Evolutionary conservation across 2,329 filamentous ascomycete genomes (phyloP), one percentile per base, ranked within the genome.

Genomic region (Aplosporella prunicola): DNA sequence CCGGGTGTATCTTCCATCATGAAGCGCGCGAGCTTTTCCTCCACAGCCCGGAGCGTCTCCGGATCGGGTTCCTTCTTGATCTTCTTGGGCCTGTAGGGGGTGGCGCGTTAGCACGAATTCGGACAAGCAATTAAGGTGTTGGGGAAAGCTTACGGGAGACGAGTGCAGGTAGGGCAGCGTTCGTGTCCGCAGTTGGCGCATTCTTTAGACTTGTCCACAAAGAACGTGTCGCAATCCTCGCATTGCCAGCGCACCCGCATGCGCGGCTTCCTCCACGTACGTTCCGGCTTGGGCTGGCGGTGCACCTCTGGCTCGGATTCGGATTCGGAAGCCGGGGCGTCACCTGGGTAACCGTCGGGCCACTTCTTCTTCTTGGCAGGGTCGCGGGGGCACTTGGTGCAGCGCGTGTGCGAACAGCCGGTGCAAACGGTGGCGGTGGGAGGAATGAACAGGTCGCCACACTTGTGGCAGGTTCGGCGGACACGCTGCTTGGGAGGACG

Each of bases 361-460:
- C 80, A 83, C 51, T 80, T 81, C 50, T 74, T 68, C 51, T 72
- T 76, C 61, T 81, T 82, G 43, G 77, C 66, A 71, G 85, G 85
- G 51, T 86, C 78, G 49, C 85, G 71, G 18, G 83, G 84, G 57
- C 86, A 93, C 53, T 80, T 80, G 25, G 77, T 83, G 65, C 86
- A 93, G 37, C 84, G 78, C 35, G 70, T 57, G 57, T 93, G 87
- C 18, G 68, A 63, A 58, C 87, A 93, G 25, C 67, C 68, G 6
- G 67, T 59, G 56, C 87, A 93, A 53, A 73, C 63, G 43, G 79
- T 84, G 2, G 61, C 57, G 3, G 53, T 53, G 9, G 58, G 42
- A 5, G 57, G 57, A 8, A 56, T 43, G 53, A 87, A 91, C 1
- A 79, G 52, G 2, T 66, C 72, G 31, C 73, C 56, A 56, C 87